A percentile compares a stretch with the other conserved stretches of the same genome.
Evolutionary conservation across 495 filamentous ascomycete genomes (phyloP).

Genomic region (Penicillium taxi): DNA sequence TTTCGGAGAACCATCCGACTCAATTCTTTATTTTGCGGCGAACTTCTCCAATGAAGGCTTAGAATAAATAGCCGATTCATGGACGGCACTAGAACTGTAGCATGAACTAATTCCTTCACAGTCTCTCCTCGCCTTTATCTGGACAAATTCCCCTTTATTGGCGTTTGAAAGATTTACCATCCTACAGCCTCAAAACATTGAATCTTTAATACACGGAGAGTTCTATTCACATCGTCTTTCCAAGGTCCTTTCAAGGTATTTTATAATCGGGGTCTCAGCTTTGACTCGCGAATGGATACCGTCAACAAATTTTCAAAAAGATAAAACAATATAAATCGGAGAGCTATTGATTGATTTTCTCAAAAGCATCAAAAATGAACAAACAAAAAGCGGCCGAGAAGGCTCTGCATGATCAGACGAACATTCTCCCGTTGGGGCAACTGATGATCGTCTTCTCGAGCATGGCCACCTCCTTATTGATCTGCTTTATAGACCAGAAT

Average conservation of each 20-base stretch:
- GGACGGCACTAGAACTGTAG: conserved; percentile 6
- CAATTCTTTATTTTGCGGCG: conserved; percentile 7
- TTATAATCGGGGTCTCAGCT: too few relatives aligned
- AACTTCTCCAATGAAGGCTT: conserved; percentile 15
- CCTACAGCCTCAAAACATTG: too few relatives aligned
- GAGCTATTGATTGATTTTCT: background rate
- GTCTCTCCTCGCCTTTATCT: conserved; percentile 1
- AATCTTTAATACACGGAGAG: too few relatives aligned
- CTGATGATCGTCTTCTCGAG: conserved; percentile 51
- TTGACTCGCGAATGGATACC: background rate
- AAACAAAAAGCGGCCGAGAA: conserved; percentile 37
- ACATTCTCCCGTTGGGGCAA: conserved; percentile 48
- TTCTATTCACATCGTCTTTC: too few relatives aligned
- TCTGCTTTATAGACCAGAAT: conserved; percentile 58
- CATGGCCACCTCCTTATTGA: conserved; percentile 46
- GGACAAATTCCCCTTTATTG: background rate
- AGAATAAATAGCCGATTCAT: conserved; percentile 15
- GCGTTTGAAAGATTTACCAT: too few relatives aligned
- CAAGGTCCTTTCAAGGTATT: too few relatives aligned
- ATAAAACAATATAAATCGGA: too few relatives aligned
- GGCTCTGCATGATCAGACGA: conserved; percentile 45
- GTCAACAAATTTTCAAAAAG: background rate
- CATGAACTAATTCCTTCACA: conserved; percentile 5
- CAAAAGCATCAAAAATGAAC: conserved; percentile 20
- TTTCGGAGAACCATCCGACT: conserved; percentile 19